Evolutionary conservation across 1,284 basidiomycete species (phyloP), one percentile per base, ranked within the genome.

Genomic region (Heterobasidion irregulare): DNA sequence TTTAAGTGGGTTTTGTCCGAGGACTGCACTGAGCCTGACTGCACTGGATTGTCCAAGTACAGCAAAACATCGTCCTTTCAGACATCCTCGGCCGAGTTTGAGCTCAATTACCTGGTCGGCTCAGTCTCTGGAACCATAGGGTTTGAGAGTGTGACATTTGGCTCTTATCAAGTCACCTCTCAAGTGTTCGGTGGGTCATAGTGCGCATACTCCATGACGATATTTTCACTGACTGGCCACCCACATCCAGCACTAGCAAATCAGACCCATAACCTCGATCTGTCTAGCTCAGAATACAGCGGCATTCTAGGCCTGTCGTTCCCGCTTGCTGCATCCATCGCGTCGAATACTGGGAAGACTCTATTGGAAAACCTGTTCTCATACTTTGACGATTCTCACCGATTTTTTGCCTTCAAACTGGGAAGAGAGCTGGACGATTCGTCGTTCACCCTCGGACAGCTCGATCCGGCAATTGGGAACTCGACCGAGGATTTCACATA

Each of bases 291-390:
- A 1, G 76, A 74, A n/a, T 76, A 78, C 59, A 82, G 80, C 50
- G 82, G 82, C 4, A 79, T 83, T 38, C 65, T 82, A 33, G 82
- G 82, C 6, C 72, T 84, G 36, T 70, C 75, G 2, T 82, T 83
- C 62, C 66, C 78, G 6, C 65, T 70, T 15, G 69, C 72, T 50
- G 77, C 79, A 3, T 68, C 77, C n/a, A 81, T 83, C 33, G 62
- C 70, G 41, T 62, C 68, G 34, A 74, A 70, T 0, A 59, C 67
- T 19, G 82, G 81, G 32, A 67, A 64, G 12, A 75, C 76, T 8
- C 53, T 82, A 16, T 68, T 79, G 2, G 70, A 77, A 50, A 84
- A 80, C 59, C 61, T 83, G 19, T 72, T 82, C 53, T 66, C 74
- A 6, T 66, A 70, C 53, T 64, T 81, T 50, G 64, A 69, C 38